Conservation (phyloP, 805 yeast genomes). For the Candida dajiaensis region DNA sequence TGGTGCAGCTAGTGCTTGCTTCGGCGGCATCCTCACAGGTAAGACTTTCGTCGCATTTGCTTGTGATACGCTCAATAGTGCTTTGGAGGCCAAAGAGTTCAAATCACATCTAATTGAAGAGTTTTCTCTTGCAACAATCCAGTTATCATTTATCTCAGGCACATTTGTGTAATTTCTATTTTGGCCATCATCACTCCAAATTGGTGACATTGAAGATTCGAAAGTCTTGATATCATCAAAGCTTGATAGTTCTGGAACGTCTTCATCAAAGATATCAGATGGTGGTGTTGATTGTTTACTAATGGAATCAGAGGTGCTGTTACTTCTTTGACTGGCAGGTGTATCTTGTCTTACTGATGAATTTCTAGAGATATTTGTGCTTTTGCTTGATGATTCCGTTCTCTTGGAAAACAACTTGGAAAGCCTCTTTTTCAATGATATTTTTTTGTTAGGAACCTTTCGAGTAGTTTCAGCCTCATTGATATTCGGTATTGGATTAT, state of each 20-base stretch:
- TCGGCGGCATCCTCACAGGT: neutral
- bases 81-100: constrained; percentile 1
- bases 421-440: constrained; percentile 19
- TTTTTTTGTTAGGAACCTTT: constrained; percentile 8
- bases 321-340: neutral
- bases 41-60: neutral
- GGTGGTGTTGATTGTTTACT: neutral
- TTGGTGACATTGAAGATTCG: constrained; percentile 21
- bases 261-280: constrained; percentile 3
- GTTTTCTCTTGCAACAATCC: constrained; percentile 18
- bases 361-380: neutral
- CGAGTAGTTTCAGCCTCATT: constrained; percentile 1
- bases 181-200: constrained; percentile 18
- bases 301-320: neutral
- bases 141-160: constrained; percentile 4
- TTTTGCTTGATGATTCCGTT: neutral
- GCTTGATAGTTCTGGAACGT: constrained; percentile 12
- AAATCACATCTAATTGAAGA: constrained; percentile 15
- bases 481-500: constrained; percentile 17
- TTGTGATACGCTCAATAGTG: neutral
- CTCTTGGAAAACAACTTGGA: constrained; percentile 15
- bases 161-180: neutral
- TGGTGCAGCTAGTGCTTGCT: neutral
- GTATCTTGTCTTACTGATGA: neutral
- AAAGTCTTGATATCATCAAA: constrained; percentile 12